Conservation (phyloP, 306 rosid species). For the Sphenostylis stenocarpa region DNA sequence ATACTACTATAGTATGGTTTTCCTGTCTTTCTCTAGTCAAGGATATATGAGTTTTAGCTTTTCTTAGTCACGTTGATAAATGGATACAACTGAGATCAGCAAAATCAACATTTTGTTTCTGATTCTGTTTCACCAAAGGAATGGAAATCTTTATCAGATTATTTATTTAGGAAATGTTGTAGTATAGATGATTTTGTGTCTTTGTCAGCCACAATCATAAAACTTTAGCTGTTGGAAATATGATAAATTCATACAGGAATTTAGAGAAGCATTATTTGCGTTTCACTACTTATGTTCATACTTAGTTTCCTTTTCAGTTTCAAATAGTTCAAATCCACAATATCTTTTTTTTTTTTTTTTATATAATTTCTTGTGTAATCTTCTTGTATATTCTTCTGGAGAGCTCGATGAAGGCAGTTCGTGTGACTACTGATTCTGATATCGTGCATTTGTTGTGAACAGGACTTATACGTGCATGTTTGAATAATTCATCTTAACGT, state of each 20-base stretch:
- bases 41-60: constrained; percentile 1
- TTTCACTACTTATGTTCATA: not conserved
- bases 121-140: not conserved
- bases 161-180: not conserved
- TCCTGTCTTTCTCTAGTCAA: not conserved
- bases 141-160: not conserved
- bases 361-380: too few relatives aligned
- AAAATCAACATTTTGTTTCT: constrained; percentile 12
- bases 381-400: not conserved
- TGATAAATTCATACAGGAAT: not conserved
- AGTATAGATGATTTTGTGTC: not conserved
- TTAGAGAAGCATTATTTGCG: not conserved
- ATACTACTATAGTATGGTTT: not conserved
- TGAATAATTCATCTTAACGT: not conserved
- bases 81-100: not conserved
- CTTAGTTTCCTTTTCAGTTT: not conserved
- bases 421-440: constrained; percentile 1
- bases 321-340: not conserved
- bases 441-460: constrained; percentile 13
- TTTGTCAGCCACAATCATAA: not conserved
- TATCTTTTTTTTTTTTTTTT: too few relatives aligned
- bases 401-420: constrained; percentile 12
- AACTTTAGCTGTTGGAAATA: constrained; percentile 13
- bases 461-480: not conserved
- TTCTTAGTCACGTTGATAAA: constrained; percentile 1